Evolutionary conservation across 352 stramenopile genomes (phyloP).

Genomic region (Phytophthora idaei): DNA sequence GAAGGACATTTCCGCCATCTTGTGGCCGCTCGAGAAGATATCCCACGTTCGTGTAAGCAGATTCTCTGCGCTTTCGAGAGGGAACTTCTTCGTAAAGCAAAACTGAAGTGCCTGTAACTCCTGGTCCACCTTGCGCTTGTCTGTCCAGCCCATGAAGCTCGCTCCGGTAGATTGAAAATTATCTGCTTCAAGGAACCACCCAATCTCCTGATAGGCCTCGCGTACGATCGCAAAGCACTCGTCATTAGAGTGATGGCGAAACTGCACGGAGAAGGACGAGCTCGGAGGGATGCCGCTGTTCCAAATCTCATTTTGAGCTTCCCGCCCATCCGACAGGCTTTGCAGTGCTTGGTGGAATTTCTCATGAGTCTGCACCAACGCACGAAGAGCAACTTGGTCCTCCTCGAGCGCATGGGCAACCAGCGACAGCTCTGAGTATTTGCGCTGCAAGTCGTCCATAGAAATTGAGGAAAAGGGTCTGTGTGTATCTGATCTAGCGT

Average conservation of each 20-base stretch:
- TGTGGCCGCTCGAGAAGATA: conserved; percentile 41
- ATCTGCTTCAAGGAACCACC: conserved; percentile 29
- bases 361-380: conserved; percentile 32
- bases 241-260: conserved; percentile 19
- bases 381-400: conserved; percentile 35
- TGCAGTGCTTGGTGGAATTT: conserved; percentile 30
- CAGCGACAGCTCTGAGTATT: conserved; percentile 42
- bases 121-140: conserved; percentile 46
- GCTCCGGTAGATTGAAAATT: conserved; percentile 37
- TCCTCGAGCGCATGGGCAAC: conserved; percentile 45
- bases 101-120: conserved; percentile 38
- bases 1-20: conserved; percentile 49
- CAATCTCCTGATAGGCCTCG: conserved; percentile 52
- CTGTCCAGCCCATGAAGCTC: conserved; percentile 56
- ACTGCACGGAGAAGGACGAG: conserved; percentile 42
- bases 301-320: conserved; percentile 8
- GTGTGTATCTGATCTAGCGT: neutral
- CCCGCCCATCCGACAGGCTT: neutral
- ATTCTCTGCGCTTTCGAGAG: conserved; percentile 31
- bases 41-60: conserved; percentile 46
- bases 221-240: conserved; percentile 51
- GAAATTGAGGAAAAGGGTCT: conserved; percentile 5
- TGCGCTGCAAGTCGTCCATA: conserved; percentile 11
- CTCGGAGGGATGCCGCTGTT: conserved; percentile 33
- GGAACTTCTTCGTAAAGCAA: conserved; percentile 44